Percentiles rank a stretch among this genome's conserved stretches.
phyloP scores from a whole-genome alignment of 305 asterid species.

The Fraxinus ornus region DNA sequence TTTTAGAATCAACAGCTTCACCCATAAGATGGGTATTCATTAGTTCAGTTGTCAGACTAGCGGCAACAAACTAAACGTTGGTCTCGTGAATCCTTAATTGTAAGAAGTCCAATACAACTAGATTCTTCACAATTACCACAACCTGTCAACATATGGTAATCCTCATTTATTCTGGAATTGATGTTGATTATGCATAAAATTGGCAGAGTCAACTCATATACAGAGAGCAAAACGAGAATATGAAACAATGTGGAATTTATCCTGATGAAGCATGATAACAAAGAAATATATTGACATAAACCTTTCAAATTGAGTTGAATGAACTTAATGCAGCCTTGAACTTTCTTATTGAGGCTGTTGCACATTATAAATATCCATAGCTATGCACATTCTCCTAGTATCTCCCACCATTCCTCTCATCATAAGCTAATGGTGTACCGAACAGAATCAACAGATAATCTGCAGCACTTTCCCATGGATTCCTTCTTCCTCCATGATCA shows the following conservation, averaged over 20 bases:
- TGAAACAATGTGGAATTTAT: background rate
- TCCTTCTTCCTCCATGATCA: slow-evolving; percentile 31
- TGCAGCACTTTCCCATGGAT: slow-evolving; percentile 63
- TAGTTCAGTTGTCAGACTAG: background rate
- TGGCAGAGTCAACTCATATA: background rate
- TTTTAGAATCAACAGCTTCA: background rate
- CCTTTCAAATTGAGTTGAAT: background rate
- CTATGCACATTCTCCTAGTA: slow-evolving; percentile 13
- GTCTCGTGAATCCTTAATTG: background rate
- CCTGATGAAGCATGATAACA: background rate
- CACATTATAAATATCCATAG: slow-evolving; percentile 24
- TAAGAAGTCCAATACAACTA: background rate
- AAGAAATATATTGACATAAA: background rate
- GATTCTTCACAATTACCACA: background rate
- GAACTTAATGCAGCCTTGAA: slow-evolving; percentile 17
- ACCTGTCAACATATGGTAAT: background rate
- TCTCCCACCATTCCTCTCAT: slow-evolving; percentile 15
- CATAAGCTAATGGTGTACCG: slow-evolving; percentile 32
- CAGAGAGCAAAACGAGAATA: background rate
- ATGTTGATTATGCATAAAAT: background rate
- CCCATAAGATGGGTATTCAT: background rate
- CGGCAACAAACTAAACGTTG: background rate
- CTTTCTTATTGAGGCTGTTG: slow-evolving; percentile 12
- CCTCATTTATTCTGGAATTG: background rate
- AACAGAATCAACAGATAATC: slow-evolving; percentile 87